phyloP scores from a whole-genome alignment of 2,329 filamentous ascomycete genomes.

The Colletotrichum tropicicola region DNA sequence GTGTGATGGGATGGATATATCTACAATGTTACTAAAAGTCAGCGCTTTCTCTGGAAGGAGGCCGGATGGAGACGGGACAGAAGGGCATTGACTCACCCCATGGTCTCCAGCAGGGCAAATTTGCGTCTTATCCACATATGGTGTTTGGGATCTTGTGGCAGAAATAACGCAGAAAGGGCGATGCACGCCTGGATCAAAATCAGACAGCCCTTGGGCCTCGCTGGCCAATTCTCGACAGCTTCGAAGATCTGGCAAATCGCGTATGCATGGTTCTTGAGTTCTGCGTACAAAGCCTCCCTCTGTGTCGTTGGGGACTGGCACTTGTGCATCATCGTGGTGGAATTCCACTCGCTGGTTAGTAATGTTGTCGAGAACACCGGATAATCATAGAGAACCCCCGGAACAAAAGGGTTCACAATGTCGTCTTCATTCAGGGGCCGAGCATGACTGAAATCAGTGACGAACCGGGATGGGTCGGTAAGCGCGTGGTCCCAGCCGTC shows the following conservation, averaged over 20 bases:
- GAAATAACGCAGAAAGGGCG: constrained; percentile 78
- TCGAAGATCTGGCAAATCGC: constrained; percentile 83
- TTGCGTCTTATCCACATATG: constrained; percentile 83
- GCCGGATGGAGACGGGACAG: background rate
- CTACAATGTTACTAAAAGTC: constrained; percentile 54
- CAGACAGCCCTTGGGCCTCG: constrained; percentile 74
- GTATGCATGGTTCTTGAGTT: constrained; percentile 70
- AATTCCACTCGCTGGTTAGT: constrained; percentile 79
- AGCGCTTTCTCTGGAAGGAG: too few species aligned
- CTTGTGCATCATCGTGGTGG: constrained; percentile 82
- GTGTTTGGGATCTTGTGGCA: constrained; percentile 79
- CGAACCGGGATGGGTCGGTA: constrained; percentile 67
- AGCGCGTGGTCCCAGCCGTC: constrained; percentile 68
- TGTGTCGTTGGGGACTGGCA: constrained; percentile 72
- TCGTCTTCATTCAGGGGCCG: constrained; percentile 65
- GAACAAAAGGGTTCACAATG: constrained; percentile 78
- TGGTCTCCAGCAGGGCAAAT: constrained; percentile 79
- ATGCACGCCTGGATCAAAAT: constrained; percentile 80
- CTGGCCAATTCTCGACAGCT: constrained; percentile 76
- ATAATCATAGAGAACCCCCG: constrained; percentile 74
- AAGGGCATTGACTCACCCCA: constrained; percentile 69
- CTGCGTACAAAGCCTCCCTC: constrained; percentile 57
- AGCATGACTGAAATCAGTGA: constrained; percentile 69
- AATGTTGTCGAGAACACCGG: constrained; percentile 80
- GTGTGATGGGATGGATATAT: constrained; percentile 81